A percentile compares a stretch with the other conserved stretches of the same genome.
phyloP scores from a whole-genome alignment of 768 basidiomycete species.

The Mycena haematopus region DNA sequence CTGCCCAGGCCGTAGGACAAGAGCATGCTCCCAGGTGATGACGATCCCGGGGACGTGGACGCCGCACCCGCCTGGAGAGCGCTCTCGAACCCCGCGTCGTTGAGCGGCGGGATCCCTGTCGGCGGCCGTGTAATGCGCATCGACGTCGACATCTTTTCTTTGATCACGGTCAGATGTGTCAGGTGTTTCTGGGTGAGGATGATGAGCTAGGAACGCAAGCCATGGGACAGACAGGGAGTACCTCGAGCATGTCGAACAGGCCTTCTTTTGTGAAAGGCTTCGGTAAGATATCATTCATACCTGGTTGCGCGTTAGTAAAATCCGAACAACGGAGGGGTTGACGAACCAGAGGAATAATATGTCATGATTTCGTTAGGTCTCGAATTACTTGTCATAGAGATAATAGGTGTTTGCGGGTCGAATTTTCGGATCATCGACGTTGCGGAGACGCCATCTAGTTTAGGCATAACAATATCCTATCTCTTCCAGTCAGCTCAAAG shows the following conservation, averaged over 20 bases:
- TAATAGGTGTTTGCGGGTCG: slow-evolving; percentile 94
- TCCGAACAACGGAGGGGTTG: background rate
- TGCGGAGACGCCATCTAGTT: slow-evolving; percentile 86
- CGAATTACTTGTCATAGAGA: slow-evolving; percentile 97
- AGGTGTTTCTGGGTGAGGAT: slow-evolving; percentile 71
- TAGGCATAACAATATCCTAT: slow-evolving; percentile 95
- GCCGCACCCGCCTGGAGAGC: slow-evolving; percentile 54
- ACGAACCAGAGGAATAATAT: slow-evolving; percentile 76
- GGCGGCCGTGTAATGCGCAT: slow-evolving; percentile 52
- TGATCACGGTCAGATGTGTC: slow-evolving; percentile 85
- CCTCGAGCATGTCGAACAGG: slow-evolving; percentile 91
- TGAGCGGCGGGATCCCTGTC: slow-evolving; percentile 69
- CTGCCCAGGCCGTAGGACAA: slow-evolving; percentile 25
- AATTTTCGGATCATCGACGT: slow-evolving; percentile 95
- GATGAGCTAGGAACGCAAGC: background rate
- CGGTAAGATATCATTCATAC: slow-evolving; percentile 96
- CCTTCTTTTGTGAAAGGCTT: slow-evolving; percentile 98
- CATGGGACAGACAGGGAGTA: slow-evolving; percentile 35
- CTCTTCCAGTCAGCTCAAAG: slow-evolving; percentile 10
- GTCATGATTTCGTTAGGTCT: slow-evolving; percentile 93
- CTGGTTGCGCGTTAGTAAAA: slow-evolving; percentile 37
- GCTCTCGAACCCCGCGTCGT: slow-evolving; percentile 60
- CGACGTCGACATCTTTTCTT: slow-evolving; percentile 57
- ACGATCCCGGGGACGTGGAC: slow-evolving; percentile 13
- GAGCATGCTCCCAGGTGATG: slow-evolving; percentile 5